A percentile compares a stretch with the other conserved stretches of the same genome.
Conservation (phyloP, 805 yeast genomes). For the Hagleromyces aurorensis region DNA sequence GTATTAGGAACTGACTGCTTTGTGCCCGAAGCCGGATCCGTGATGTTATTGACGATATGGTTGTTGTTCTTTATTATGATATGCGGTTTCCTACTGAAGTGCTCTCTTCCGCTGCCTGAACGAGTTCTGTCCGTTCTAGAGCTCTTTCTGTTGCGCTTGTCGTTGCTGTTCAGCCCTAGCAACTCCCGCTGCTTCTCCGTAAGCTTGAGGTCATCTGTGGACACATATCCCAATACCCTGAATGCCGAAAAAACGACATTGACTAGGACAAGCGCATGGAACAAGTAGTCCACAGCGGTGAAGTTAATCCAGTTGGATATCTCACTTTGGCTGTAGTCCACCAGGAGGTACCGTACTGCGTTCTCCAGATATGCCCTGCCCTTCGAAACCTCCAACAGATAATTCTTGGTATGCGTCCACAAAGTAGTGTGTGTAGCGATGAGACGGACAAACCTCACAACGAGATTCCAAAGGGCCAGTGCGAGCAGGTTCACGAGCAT, state of each 20-base stretch:
- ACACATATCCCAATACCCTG: conserved; percentile 26
- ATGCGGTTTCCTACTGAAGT: conserved; percentile 15
- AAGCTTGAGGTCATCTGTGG: conserved; percentile 29
- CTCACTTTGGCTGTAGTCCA: conserved; percentile 4
- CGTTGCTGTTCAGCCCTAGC: conserved; percentile 26
- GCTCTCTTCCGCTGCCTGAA: too few relatives aligned
- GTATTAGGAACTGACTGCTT: conserved; percentile 7
- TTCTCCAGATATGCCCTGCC: too few relatives aligned
- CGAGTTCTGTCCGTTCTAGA: too few relatives aligned
- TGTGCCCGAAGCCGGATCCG: background rate
- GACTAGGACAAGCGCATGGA: conserved; percentile 24
- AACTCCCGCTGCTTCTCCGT: conserved; percentile 29
- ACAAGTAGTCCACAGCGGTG: conserved; percentile 18
- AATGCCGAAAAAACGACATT: conserved; percentile 28
- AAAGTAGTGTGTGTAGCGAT: conserved; percentile 15
- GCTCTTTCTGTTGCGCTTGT: too few relatives aligned
- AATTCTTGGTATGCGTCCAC: conserved; percentile 5
- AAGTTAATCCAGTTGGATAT: conserved; percentile 11
- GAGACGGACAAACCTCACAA: conserved; percentile 15
- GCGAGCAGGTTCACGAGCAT: conserved; percentile 30
- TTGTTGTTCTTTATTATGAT: conserved; percentile 6
- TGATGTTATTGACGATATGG: background rate
- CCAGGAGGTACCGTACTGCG: conserved; percentile 2
- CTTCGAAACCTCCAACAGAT: too few relatives aligned
- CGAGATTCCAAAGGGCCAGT: conserved; percentile 27